These are phyloP conservation scores for Fusarium mundagurra DNA, from an alignment of 2,329 filamentous ascomycete genomes.

Conservation along the genomic window DNA sequence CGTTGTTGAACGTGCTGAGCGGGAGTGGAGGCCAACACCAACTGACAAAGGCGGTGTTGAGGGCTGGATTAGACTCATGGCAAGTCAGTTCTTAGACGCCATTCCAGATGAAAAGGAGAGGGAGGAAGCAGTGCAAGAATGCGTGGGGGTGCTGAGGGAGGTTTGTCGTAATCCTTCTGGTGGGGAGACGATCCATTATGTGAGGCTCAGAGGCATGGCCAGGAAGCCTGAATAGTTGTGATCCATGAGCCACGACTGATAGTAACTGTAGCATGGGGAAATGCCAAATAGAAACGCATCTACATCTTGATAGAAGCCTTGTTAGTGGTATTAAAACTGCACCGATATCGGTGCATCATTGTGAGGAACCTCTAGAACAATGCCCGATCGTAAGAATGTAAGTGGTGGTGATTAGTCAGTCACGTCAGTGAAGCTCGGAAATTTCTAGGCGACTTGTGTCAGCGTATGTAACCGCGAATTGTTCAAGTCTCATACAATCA, in stretches of 20 bases:
- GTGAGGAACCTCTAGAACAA: background rate
- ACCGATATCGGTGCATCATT: background rate
- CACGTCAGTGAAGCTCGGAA: conserved; percentile 14
- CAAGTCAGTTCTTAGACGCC: conserved; percentile 65
- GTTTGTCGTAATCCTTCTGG: conserved; percentile 67
- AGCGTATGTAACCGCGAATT: conserved; percentile 7
- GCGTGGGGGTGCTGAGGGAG: conserved; percentile 62
- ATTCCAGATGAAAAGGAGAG: conserved; percentile 57
- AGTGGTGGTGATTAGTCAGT: conserved; percentile 37
- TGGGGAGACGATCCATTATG: conserved; percentile 64
- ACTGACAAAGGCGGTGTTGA: conserved; percentile 68
- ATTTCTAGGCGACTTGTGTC: conserved; percentile 39
- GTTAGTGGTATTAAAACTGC: background rate
- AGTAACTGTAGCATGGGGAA: background rate
- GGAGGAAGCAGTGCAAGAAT: conserved; percentile 64
- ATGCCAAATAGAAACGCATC: background rate
- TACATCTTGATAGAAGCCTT: background rate
- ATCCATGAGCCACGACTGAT: background rate
- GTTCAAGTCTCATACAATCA: background rate
- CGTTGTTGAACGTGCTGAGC: conserved; percentile 63
- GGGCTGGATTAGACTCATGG: conserved; percentile 74
- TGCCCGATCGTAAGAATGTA: background rate
- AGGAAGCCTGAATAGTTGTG: conserved; percentile 47
- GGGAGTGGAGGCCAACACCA: conserved; percentile 72
- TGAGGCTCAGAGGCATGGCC: conserved; percentile 61